A percentile compares a stretch with the other conserved stretches of the same genome.
These are phyloP conservation scores for Citrullus colocynthis DNA, from an alignment of 306 rosid species.

Conservation along the genomic window DNA sequence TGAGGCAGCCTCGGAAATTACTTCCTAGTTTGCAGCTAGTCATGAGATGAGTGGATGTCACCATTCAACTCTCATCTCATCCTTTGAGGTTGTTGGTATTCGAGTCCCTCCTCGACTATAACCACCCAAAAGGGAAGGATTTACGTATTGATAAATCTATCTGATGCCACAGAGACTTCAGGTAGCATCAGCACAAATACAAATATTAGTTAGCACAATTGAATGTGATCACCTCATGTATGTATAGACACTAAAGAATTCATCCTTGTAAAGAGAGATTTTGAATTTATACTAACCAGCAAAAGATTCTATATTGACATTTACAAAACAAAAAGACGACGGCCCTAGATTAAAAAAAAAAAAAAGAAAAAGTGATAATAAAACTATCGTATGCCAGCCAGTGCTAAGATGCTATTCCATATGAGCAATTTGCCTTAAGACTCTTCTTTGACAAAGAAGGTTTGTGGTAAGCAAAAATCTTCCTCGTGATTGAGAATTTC, in stretches of 20 bases:
- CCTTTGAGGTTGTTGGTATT: neutral
- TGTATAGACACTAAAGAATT: neutral
- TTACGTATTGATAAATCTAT: neutral
- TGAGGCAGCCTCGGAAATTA: neutral
- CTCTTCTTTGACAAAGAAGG: conserved; percentile 71
- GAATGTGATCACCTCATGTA: neutral
- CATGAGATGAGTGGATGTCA: neutral
- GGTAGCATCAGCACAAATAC: neutral
- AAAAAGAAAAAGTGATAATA: neutral
- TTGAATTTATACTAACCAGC: neutral
- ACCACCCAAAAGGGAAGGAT: neutral
- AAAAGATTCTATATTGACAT: conserved; percentile 3
- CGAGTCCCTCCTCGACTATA: neutral
- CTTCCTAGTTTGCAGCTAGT: neutral
- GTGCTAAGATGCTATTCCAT: neutral
- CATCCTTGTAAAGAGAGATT: neutral
- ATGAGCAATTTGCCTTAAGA: conserved; percentile 15
- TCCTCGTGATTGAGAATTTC: conserved; percentile 69
- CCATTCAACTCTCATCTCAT: neutral
- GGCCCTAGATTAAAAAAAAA: neutral
- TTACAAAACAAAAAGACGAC: conserved; percentile 14
- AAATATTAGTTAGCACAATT: neutral
- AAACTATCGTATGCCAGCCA: conserved; percentile 1
- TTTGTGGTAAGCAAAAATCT: conserved; percentile 78
- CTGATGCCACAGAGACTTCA: neutral